A percentile compares a stretch with the other conserved stretches of the same genome.
Conservation (phyloP, 495 filamentous ascomycete species). For the Trichoderma erinaceum region DNA sequence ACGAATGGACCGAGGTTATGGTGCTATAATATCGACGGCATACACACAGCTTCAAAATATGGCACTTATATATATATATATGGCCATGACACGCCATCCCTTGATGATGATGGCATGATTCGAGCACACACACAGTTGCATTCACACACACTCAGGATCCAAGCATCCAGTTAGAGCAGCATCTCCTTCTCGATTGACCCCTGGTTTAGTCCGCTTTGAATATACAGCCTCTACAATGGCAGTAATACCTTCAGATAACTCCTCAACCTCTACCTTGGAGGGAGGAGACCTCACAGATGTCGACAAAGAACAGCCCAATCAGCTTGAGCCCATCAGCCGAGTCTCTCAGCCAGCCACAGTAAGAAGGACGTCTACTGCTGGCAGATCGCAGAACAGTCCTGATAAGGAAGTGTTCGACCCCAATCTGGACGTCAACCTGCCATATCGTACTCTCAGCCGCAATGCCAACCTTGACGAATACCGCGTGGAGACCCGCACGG, state of each 20-base stretch:
- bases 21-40: background rate
- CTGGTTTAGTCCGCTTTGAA: background rate
- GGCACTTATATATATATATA: background rate
- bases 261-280: background rate
- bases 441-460: conserved; percentile 54
- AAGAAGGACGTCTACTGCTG: background rate
- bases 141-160: background rate
- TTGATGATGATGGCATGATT: background rate
- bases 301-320: background rate
- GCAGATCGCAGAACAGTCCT: background rate
- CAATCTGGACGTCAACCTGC: conserved; percentile 46
- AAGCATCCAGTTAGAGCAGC: background rate
- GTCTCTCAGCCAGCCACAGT: background rate
- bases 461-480: conserved; percentile 60
- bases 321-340: background rate
- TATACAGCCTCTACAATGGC: background rate
- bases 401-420: conserved; percentile 16
- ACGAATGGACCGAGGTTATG: conserved; percentile 12
- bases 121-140: conserved; percentile 1
- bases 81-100: background rate
- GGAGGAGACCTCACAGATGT: background rate
- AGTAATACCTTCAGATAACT: background rate
- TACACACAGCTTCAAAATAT: background rate
- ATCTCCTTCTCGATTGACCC: background rate
- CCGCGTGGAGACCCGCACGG: conserved; percentile 50